Conservation (phyloP, 2,329 filamentous ascomycete genomes). For the Grosmannia serpens region DNA sequence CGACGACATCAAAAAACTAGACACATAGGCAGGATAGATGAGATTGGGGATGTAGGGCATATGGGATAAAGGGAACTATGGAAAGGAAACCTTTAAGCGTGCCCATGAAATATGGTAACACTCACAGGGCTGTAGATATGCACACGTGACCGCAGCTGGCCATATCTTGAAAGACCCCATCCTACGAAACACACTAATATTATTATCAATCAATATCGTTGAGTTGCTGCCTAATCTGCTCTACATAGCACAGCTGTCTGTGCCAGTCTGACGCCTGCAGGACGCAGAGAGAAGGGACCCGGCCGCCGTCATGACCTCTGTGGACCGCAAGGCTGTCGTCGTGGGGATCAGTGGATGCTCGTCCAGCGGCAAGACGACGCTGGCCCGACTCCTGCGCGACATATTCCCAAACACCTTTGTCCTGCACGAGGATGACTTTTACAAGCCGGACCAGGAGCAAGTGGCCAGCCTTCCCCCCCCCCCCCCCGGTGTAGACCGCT, state of each 20-base stretch:
- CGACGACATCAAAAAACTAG: too few species aligned
- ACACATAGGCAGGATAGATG: too few species aligned
- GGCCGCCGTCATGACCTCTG: constrained; percentile 10
- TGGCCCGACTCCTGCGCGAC: constrained; percentile 71
- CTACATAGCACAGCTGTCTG: too few species aligned
- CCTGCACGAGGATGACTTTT: constrained; percentile 95
- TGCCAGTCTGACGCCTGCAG: background rate
- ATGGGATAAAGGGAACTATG: too few species aligned
- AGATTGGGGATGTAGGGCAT: too few species aligned
- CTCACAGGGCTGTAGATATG: background rate
- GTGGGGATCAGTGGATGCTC: constrained; percentile 83
- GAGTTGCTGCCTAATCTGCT: too few species aligned
- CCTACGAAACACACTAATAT: background rate
- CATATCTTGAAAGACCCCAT: background rate
- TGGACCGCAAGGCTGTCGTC: constrained; percentile 42
- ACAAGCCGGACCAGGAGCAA: constrained; percentile 64
- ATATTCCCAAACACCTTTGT: constrained; percentile 72
- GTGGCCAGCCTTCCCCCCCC: constrained; percentile 14
- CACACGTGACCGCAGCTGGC: background rate
- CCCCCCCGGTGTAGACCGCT: background rate
- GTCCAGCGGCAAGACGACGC: constrained; percentile 88
- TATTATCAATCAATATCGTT: background rate
- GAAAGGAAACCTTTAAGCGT: too few species aligned
- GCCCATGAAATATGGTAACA: too few species aligned
- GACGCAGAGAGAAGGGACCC: background rate